Evolutionary conservation across 768 basidiomycete genomes (phyloP).

Genomic region (Lepiota brunneoincarnata): DNA sequence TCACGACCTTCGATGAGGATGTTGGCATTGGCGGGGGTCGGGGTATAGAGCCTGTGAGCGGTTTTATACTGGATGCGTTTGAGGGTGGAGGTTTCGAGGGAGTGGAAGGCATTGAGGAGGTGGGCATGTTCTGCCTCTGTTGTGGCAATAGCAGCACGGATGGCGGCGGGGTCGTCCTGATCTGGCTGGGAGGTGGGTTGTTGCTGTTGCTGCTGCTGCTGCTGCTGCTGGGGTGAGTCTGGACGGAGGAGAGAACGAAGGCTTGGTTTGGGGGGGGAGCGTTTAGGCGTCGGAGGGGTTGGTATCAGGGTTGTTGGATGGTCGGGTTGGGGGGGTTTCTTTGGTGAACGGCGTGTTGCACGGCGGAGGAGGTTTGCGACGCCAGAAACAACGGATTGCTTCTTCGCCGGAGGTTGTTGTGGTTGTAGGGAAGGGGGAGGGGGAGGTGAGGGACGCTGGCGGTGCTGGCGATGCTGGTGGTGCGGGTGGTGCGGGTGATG

Average conservation of each 20-base stretch:
- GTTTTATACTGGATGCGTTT: conserved; percentile 44
- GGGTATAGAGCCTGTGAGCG: conserved; percentile 30
- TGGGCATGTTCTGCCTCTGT: conserved; percentile 65
- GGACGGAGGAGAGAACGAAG: background rate
- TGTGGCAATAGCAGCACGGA: conserved; percentile 56
- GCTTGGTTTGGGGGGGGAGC: conserved; percentile 1
- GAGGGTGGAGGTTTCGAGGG: conserved; percentile 57
- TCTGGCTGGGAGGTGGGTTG: conserved; percentile 1
- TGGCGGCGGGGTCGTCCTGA: conserved; percentile 33
- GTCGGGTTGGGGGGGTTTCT: conserved; percentile 3
- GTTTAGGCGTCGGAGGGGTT: conserved; percentile 1
- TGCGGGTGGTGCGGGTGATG: conserved; percentile 12
- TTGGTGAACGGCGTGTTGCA: conserved; percentile 28
- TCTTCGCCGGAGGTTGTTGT: conserved; percentile 18
- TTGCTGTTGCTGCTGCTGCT: background rate
- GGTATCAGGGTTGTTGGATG: conserved; percentile 1
- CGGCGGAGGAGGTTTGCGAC: conserved; percentile 36
- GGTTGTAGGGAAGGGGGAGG: conserved; percentile 1
- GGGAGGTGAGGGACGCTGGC: conserved; percentile 8
- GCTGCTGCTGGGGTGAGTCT: background rate
- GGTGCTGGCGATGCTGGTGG: background rate
- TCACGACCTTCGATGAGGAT: conserved; percentile 31
- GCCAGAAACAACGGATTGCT: conserved; percentile 25
- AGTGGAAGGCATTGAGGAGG: conserved; percentile 65
- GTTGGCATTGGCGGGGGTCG: conserved; percentile 26